Evolutionary conservation across 2,329 filamentous ascomycete genomes (phyloP), one percentile per base, ranked within the genome.

Genomic region (Fusarium sp.): DNA sequence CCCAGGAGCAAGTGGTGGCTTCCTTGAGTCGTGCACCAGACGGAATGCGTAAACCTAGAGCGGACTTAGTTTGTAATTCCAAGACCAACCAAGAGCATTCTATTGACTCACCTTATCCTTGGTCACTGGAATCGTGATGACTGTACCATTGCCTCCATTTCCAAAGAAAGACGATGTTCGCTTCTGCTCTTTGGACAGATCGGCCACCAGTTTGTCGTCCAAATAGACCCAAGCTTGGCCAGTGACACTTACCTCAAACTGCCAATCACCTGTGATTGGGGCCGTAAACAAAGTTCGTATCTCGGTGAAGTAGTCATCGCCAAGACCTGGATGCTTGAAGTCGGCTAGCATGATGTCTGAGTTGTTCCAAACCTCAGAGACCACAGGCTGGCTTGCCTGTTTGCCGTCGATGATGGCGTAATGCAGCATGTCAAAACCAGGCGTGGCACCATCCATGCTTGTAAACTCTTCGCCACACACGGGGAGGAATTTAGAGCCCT

Each of bases 291-390:
- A 22, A 5, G 39, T 22, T 11, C 13, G 11, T 3, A 53, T 53
- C 39, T 53, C 39, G 3, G 50, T 53, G 7, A 53, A 53, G 39
- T 44, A 44, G 11, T 53, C 39, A 6, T 53, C 28, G 4, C 50
- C 50, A 5, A 44, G 50, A 34, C 36, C 26, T 26, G 28, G 39
- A 36, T 53, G 39, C 38, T 36, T 21, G 28, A 53, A 53, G 39
- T 53, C 50, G 26, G 50, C 50, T n/a, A 44, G 50, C 50, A 53
- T 53, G 7, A 53, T 53, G 19, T 53, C 50, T 15, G 50, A 53
- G 50, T 53, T 53, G 10, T 42, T 14, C 39, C 39, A 44, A 1
- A 43, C 39, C 39, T 53, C 50, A 10, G 50, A 44, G 17, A 26
- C 24, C 33, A 22, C 50, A 34, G 50, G 50, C 50, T 53, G 17